These are phyloP conservation scores for Cucurbita argyrosperma DNA, from an alignment of 306 rosid species.

Conservation along the genomic window DNA sequence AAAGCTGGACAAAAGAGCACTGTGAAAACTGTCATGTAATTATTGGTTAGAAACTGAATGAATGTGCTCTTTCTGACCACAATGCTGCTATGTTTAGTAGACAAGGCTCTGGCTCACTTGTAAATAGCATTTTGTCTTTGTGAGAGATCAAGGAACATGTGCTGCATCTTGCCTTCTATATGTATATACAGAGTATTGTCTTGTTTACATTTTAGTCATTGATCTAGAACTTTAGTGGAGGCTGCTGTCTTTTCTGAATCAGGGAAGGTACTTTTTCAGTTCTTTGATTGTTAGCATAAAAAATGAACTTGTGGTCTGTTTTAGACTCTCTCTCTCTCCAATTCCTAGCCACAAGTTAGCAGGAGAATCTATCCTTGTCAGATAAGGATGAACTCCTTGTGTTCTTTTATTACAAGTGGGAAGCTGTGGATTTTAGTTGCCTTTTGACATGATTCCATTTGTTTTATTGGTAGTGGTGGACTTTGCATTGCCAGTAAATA, in stretches of 20 bases:
- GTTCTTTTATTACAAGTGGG: not conserved
- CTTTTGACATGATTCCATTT: not conserved
- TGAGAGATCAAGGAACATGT: not conserved
- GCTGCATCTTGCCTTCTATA: not conserved
- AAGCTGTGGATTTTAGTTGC: not conserved
- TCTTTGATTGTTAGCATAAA: not conserved
- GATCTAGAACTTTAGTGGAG: not conserved
- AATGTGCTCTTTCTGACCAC: not conserved
- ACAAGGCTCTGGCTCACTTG: not conserved
- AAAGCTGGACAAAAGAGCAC: not conserved
- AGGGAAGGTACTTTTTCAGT: not conserved
- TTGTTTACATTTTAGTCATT: not conserved
- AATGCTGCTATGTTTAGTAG: not conserved
- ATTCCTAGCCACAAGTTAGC: not conserved
- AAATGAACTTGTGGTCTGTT: not conserved
- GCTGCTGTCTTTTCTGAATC: not conserved
- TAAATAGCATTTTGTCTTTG: not conserved
- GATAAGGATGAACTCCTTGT: not conserved
- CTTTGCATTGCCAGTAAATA: not conserved
- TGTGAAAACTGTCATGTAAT: not conserved
- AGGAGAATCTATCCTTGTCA: not conserved
- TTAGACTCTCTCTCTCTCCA: not conserved
- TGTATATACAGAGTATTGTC: not conserved
- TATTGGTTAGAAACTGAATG: not conserved
- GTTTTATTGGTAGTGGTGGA: not conserved